Base-by-base conservation (phyloP, 2,329 filamentous ascomycete species). In the Hirsutella minnesotensis region DNA sequence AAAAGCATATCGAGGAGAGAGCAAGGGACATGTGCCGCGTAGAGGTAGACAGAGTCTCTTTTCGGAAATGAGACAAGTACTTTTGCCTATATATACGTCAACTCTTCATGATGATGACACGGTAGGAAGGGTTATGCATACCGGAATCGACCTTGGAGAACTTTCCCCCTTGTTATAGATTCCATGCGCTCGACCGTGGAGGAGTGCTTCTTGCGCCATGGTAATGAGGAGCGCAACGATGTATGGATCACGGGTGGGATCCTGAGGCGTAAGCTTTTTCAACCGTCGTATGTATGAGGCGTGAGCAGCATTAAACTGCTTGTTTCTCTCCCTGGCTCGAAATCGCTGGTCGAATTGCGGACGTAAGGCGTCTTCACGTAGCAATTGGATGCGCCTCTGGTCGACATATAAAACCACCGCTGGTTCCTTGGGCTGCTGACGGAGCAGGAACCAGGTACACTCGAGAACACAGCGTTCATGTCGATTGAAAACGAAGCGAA, bases 241-340 rank as follows among this genome's bases (percentile, higher is more conserved):
- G 27, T 45, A 45, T 22, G 44, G 44, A 19, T 45, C 44, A 8
- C 42, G 37, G 3, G 42, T 9, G 10, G 44, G 44, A 8, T 39
- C 19, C 3, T 10, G 3, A 18, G 44, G 44, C 13, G 19, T 36
- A 22, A 42, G 15, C 3, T 18, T 22, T 20, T 45, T 30, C 22
- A 38, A 37, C 13, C n/a, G 39, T 4, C 10, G 15, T n/a, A 8
- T 9, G 9, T 31, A 33, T 7, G 40, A 21, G 21, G 38, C 38
- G n/a, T 10, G 2, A 5, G 24, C n/a, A 10, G 27, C 27, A 12
- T 12, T 27, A 12, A 7, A 27, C 12, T 27, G 24, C 24, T 27
- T 27, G 24, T 27, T 27, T 27, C 7, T 27, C 7, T 27, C 24
- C 12, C 24, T 27, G 12, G 24, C 24, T 27, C 24, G 24, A 27